Evolutionary conservation across 176 grass and related monocot genomes (phyloP), one percentile per base, ranked within the genome.

Genomic region (Aegilops tauschii): DNA sequence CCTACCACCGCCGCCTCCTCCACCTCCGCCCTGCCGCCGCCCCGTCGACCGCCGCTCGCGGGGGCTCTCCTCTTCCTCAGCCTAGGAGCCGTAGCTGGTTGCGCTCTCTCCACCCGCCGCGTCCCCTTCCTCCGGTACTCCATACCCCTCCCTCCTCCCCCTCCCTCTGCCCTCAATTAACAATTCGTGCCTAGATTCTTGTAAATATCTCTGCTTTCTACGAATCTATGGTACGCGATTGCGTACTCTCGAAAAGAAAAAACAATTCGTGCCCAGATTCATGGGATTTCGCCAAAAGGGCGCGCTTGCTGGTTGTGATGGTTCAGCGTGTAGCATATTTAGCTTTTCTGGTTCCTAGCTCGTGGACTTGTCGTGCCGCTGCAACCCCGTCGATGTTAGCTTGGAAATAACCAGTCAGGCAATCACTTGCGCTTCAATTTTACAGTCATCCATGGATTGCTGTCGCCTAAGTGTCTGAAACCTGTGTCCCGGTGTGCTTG

Each of bases 31-130:
- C 12, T 17, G 29, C 47, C 47, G 74, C 74, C 74, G 74, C 74
- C 5, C 16, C 73, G 74, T 32, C 47, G 47, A 14, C 74, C 47
- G 47, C 74, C 74, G 74, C 27, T 77, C 28, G 74, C 74, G 16
- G 74, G 74, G 0, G 74, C 90, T 0, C 71, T 94, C 66, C 84
- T 90, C 25, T 70, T 92, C 45, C 90, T 94, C 23, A 92, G 90
- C 81, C 69, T 94, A 78, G 89, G 93, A 20, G 65, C 90, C 49
- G 45, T 92, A 7, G 30, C 86, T 44, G 84, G 84, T 63, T 85
- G 69, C 56, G 77, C 81, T 58, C 81, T 89, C n/a, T 85, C 81
- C 79, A 35, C 78, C 5, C 74, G 80, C 66, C 84, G 68, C 45
- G 8, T 80, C 65, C 83, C 76, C 44, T 89, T 87, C 73, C 34